phyloP scores from a whole-genome alignment of 2,329 filamentous ascomycete genomes.

The Metarhizium album region DNA sequence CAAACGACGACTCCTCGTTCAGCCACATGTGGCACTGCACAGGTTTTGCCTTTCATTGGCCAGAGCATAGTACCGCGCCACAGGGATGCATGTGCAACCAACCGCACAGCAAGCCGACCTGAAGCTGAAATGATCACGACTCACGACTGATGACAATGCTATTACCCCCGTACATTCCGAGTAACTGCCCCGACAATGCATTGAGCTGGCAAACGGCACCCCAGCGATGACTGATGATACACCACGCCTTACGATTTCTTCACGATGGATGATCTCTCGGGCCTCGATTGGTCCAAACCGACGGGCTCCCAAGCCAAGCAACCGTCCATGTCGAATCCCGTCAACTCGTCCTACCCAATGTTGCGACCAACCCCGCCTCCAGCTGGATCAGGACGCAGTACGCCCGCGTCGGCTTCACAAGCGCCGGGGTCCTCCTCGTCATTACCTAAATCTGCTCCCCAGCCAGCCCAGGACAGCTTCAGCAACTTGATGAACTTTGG shows the following conservation, averaged over 20 bases:
- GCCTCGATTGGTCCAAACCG: conserved; percentile 47
- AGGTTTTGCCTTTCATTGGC: neutral
- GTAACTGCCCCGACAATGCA: conserved; percentile 1
- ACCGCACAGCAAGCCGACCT: neutral
- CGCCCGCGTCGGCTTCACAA: conserved; percentile 39
- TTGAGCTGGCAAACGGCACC: conserved; percentile 5
- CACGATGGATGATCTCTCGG: conserved; percentile 51
- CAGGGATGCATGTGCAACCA: neutral
- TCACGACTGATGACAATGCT: neutral
- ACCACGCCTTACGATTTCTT: conserved; percentile 1
- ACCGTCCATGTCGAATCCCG: conserved; percentile 18
- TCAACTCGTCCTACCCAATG: conserved; percentile 36
- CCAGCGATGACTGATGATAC: conserved; percentile 5
- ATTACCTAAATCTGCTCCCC: conserved; percentile 34
- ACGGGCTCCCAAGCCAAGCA: conserved; percentile 21
- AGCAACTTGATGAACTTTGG: conserved; percentile 59
- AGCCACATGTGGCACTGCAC: neutral
- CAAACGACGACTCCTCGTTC: no score
- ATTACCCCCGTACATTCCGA: neutral
- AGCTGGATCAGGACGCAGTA: conserved; percentile 43
- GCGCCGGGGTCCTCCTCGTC: conserved; percentile 26
- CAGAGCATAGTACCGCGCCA: neutral
- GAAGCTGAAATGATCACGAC: neutral
- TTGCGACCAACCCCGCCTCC: conserved; percentile 47
- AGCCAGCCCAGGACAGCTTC: conserved; percentile 60